These are phyloP conservation scores for Colletotrichum chlorophyti DNA, from an alignment of 2,329 filamentous ascomycete genomes.

Conservation along the genomic window DNA sequence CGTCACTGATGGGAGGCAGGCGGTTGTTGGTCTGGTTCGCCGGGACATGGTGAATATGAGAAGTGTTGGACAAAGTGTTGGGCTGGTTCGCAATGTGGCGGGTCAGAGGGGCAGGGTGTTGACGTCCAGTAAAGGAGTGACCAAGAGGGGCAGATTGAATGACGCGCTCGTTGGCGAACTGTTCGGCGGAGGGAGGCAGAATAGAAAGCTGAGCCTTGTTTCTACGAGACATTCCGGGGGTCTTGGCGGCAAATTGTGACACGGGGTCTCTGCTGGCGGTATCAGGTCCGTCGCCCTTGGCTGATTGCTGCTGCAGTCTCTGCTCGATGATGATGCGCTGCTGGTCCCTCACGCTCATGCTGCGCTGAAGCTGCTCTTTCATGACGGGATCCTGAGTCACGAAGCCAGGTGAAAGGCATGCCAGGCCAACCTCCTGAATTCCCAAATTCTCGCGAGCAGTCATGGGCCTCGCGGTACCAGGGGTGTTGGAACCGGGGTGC, in stretches of 20 bases:
- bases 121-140: slow-evolving; percentile 92
- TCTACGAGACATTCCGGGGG: slow-evolving; percentile 74
- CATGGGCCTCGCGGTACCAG: slow-evolving; percentile 73
- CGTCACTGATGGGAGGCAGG: slow-evolving; percentile 91
- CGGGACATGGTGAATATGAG: slow-evolving; percentile 89
- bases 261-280: slow-evolving; percentile 55
- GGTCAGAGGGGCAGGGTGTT: slow-evolving; percentile 77
- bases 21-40: slow-evolving; percentile 90
- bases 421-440: slow-evolving; percentile 92
- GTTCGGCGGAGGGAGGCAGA: slow-evolving; percentile 89
- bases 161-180: slow-evolving; percentile 92
- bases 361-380: slow-evolving; percentile 94
- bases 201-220: slow-evolving; percentile 91
- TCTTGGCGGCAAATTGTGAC: slow-evolving; percentile 67
- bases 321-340: slow-evolving; percentile 95
- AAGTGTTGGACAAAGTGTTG: slow-evolving; percentile 81
- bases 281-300: slow-evolving; percentile 73
- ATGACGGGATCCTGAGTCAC: slow-evolving; percentile 96
- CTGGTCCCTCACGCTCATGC: slow-evolving; percentile 90
- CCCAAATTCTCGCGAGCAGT: slow-evolving; percentile 80
- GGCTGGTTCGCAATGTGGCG: slow-evolving; percentile 83
- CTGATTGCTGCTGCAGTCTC: slow-evolving; percentile 85
- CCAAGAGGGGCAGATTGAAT: slow-evolving; percentile 96
- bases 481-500: slow-evolving; percentile 56
- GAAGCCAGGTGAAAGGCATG: slow-evolving; percentile 94